Conservation (phyloP, 2,329 filamentous ascomycete genomes). For the Hypoxylon sp. region DNA sequence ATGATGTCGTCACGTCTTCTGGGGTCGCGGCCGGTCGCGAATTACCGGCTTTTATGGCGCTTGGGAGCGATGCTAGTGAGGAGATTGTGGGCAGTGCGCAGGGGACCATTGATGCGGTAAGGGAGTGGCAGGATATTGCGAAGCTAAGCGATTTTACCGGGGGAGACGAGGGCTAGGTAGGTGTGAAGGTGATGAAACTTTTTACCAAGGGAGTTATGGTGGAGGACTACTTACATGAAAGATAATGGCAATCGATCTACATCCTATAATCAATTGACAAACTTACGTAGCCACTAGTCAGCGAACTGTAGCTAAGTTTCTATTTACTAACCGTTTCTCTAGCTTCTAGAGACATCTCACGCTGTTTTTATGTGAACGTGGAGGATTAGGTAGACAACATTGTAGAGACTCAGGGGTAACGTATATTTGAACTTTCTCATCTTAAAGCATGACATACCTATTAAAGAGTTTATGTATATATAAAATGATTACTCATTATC, state of each 20-base stretch:
- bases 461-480: neutral
- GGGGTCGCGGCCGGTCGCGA: constrained; percentile 46
- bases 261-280: no score
- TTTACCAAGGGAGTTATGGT: neutral
- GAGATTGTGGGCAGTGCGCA: constrained; percentile 49
- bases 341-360: no score
- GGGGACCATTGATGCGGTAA: constrained; percentile 51
- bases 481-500: neutral
- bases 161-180: neutral
- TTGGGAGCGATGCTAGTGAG: constrained; percentile 50
- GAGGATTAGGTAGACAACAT: neutral
- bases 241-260: no score
- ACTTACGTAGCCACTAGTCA: no score
- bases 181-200: neutral
- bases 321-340: no score
- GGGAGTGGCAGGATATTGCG: constrained; percentile 55
- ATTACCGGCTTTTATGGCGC: constrained; percentile 49
- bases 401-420: neutral
- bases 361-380: neutral
- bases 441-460: neutral
- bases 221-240: no score
- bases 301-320: no score
- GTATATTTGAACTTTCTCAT: neutral
- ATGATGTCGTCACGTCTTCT: constrained; percentile 52
- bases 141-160: constrained; percentile 46